phyloP scores from a whole-genome alignment of 2,329 filamentous ascomycete species.

The Clarireedia hainanense region DNA sequence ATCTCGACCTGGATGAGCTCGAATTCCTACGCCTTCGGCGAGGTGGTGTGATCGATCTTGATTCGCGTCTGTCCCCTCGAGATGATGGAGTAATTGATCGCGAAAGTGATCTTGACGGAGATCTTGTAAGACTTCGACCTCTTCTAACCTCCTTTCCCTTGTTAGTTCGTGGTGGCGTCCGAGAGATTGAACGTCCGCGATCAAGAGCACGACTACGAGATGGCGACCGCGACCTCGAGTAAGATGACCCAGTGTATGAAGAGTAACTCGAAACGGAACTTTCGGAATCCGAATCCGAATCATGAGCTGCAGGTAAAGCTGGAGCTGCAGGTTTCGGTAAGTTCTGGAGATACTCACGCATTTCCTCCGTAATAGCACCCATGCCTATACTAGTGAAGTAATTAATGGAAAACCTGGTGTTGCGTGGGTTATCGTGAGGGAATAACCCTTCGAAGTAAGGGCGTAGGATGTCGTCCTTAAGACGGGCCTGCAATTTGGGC shows the following conservation, averaged over 20 bases:
- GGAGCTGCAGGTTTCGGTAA: conserved; percentile 77
- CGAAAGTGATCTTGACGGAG: not conserved
- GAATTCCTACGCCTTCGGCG: conserved; percentile 14
- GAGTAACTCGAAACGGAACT: conserved; percentile 69
- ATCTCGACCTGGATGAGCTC: conserved; percentile 15
- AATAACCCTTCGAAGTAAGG: conserved; percentile 80
- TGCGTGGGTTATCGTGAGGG: conserved; percentile 78
- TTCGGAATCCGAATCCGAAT: conserved; percentile 54
- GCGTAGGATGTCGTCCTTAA: conserved; percentile 71
- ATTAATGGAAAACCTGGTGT: conserved; percentile 96
- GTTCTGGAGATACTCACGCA: conserved; percentile 85
- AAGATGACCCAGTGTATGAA: conserved; percentile 59
- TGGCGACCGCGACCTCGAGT: conserved; percentile 33
- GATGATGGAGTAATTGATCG: conserved; percentile 18
- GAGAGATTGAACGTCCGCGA: conserved; percentile 7
- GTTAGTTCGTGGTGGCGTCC: conserved; percentile 13
- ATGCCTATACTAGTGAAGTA: conserved; percentile 98
- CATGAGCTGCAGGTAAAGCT: conserved; percentile 48
- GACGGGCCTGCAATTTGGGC: conserved; percentile 64
- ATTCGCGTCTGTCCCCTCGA: conserved; percentile 9
- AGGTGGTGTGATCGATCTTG: conserved; percentile 19
- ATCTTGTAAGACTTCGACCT: conserved; percentile 23
- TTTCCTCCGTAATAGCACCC: conserved; percentile 88
- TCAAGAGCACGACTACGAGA: not conserved
- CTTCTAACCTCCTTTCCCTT: conserved; percentile 17